Evolutionary conservation across 208 protist species (phyloP).

Genomic region (Balamuthia mandrillaris): DNA sequence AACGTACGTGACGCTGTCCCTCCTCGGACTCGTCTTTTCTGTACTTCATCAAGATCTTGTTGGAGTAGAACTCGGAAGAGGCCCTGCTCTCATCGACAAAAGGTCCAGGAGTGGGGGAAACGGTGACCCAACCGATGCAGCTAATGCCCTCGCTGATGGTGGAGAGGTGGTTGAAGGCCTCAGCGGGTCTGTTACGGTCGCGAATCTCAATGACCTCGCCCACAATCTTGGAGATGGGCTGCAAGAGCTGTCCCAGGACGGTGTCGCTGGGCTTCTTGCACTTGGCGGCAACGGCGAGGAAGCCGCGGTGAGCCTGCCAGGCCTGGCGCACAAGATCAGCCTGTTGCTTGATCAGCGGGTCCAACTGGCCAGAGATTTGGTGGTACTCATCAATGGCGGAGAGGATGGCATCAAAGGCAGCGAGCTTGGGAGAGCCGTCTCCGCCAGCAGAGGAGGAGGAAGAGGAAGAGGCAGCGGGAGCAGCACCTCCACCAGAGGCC

Average conservation of each 20-base stretch:
- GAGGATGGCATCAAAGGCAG: conserved; percentile 35
- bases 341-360: conserved; percentile 39
- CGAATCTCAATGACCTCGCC: conserved; percentile 22
- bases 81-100: conserved; percentile 51
- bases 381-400: not conserved
- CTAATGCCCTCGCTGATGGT: conserved; percentile 11
- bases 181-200: not conserved
- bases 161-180: conserved; percentile 27
- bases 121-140: conserved; percentile 10
- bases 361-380: conserved; percentile 22
- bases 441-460: not conserved
- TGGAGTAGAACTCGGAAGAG: conserved; percentile 59
- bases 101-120: conserved; percentile 59
- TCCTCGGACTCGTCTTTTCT: conserved; percentile 43
- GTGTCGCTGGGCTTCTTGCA: conserved; percentile 49
- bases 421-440: not conserved
- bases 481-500: not conserved
- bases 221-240: conserved; percentile 27
- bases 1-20: conserved; percentile 56
- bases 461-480: not conserved
- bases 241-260: conserved; percentile 18
- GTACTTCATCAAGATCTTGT: conserved; percentile 57
- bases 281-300: conserved; percentile 39
- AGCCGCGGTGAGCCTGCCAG: not conserved
- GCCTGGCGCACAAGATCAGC: conserved; percentile 39